Conservation (phyloP, 805 yeast genomes). For the Spathaspora girioi region DNA sequence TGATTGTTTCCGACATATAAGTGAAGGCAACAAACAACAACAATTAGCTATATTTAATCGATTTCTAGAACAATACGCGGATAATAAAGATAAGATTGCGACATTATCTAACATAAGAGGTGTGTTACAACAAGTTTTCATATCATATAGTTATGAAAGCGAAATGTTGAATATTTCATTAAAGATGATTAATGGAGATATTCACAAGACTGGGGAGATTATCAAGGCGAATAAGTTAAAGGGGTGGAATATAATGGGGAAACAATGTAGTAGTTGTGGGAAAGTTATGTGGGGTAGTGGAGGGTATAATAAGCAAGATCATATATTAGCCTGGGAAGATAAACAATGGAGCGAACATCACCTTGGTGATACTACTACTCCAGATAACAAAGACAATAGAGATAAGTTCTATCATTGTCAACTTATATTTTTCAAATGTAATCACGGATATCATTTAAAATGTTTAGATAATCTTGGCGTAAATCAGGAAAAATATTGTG, state of each 20-base stretch:
- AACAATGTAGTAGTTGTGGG: constrained; percentile 75
- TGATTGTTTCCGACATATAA: constrained; percentile 28
- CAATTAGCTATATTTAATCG: constrained; percentile 48
- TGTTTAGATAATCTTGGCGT: constrained; percentile 49
- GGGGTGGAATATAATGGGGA: constrained; percentile 58
- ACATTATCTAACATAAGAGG: constrained; percentile 57
- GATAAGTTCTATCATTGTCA: constrained; percentile 21
- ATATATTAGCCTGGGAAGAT: constrained; percentile 58
- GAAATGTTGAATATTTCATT: constrained; percentile 50
- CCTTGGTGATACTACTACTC: constrained; percentile 7
- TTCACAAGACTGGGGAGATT: constrained; percentile 42
- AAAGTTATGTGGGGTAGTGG: constrained; percentile 76
- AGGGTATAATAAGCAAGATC: constrained; percentile 32
- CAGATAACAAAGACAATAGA: too few relatives aligned
- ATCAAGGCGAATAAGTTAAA: constrained; percentile 39
- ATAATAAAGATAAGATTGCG: constrained; percentile 23
- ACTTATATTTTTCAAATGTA: constrained; percentile 57
- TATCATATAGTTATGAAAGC: constrained; percentile 63
- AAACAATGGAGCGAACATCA: constrained; percentile 18
- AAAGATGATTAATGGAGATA: constrained; percentile 53
- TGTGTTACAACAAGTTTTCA: constrained; percentile 58
- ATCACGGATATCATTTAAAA: constrained; percentile 59
- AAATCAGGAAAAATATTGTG: constrained; percentile 16
- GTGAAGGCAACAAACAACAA: constrained; percentile 14
- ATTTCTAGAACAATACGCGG: constrained; percentile 47